Evolutionary conservation across 305 asterid genomes (phyloP).

Genomic region (Rubia balearica): DNA sequence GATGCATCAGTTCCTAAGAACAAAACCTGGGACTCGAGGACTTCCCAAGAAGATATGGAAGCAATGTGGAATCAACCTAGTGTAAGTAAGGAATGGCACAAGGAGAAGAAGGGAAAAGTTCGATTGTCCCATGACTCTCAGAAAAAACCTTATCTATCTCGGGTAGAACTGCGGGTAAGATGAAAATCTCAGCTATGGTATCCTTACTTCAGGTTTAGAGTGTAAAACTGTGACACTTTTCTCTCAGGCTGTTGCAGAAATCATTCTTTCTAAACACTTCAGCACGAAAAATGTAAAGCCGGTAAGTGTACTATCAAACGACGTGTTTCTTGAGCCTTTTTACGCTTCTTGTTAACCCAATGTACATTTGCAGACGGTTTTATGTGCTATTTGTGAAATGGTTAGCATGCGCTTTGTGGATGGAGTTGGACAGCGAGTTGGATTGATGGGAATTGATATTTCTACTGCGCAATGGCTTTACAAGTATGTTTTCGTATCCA

Average conservation of each 20-base stretch:
- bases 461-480: constrained; percentile 89
- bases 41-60: constrained; percentile 78
- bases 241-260: constrained; percentile 62
- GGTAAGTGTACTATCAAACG: constrained; percentile 35
- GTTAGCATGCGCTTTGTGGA: constrained; percentile 71
- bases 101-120: constrained; percentile 74
- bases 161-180: constrained; percentile 75
- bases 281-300: constrained; percentile 45
- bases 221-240: background rate
- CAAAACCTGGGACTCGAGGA: constrained; percentile 81
- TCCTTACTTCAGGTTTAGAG: background rate
- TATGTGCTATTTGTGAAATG: constrained; percentile 82
- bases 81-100: constrained; percentile 74
- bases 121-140: constrained; percentile 67
- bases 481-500: constrained; percentile 43
- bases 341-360: background rate
- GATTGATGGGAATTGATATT: constrained; percentile 92
- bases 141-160: constrained; percentile 69
- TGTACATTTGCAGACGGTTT: constrained; percentile 38
- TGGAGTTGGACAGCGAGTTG: constrained; percentile 74
- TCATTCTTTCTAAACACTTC: constrained; percentile 54
- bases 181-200: background rate
- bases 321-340: background rate
- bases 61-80: constrained; percentile 64
- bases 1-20: constrained; percentile 32